Conservation (phyloP, 192 early-diverging fungal species). For the Dissophora ornata region DNA sequence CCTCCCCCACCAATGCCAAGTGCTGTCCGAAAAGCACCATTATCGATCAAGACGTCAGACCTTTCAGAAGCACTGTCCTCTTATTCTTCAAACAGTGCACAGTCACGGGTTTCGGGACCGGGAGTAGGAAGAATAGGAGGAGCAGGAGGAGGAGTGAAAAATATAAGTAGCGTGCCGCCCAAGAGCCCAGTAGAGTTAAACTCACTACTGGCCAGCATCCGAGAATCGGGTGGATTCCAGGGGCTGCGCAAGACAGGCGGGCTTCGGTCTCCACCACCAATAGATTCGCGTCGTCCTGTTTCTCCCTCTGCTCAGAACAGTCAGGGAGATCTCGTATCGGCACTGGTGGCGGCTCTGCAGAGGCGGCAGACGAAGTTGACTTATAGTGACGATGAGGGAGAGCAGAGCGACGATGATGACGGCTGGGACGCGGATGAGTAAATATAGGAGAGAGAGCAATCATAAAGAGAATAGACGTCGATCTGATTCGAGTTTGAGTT, state of each 20-base stretch:
- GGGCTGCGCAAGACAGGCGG: slow-evolving; percentile 51
- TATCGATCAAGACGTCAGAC: slow-evolving; percentile 22
- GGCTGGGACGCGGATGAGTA: slow-evolving; percentile 45
- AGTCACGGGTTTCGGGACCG: too few species aligned
- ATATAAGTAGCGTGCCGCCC: too few species aligned
- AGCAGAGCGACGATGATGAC: slow-evolving; percentile 38
- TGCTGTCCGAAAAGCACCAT: not conserved
- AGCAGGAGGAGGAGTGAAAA: too few species aligned
- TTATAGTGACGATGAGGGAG: slow-evolving; percentile 42
- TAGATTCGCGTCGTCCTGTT: slow-evolving; percentile 30
- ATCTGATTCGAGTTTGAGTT: too few species aligned
- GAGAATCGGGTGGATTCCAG: slow-evolving; percentile 43
- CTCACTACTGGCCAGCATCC: slow-evolving; percentile 42
- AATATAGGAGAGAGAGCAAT: too few species aligned
- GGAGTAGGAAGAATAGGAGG: too few species aligned
- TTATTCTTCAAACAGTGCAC: too few species aligned
- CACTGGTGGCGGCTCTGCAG: slow-evolving; percentile 43
- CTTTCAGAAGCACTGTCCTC: not conserved
- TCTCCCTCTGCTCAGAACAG: not conserved
- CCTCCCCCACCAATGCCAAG: slow-evolving; percentile 10
- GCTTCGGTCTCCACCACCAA: too few species aligned
- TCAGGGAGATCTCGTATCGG: slow-evolving; percentile 47
- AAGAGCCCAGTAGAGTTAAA: slow-evolving; percentile 26
- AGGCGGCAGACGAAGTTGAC: slow-evolving; percentile 47
- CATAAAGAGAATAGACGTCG: too few species aligned